Conservation (phyloP, 108 stramenopile species). For the Parietichytrium sp. region DNA sequence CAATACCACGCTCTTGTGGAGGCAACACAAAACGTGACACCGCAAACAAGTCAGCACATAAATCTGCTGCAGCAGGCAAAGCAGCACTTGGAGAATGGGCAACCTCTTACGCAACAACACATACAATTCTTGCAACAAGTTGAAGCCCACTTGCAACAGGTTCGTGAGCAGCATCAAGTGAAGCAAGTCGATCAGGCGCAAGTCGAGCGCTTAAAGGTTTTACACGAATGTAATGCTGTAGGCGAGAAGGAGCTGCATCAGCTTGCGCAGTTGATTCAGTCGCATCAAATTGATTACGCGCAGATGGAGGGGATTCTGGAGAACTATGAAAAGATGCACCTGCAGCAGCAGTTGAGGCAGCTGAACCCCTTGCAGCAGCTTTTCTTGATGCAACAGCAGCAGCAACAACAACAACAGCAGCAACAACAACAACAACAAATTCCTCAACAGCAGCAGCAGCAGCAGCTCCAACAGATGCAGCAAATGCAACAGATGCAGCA, state of each 20-base stretch:
- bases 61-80: background rate
- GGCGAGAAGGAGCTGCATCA: background rate
- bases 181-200: too few species aligned
- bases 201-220: background rate
- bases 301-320: background rate
- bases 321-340: too few species aligned
- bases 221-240: background rate
- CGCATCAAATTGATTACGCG: background rate
- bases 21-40: background rate
- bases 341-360: too few species aligned
- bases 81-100: background rate
- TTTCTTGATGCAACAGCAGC: background rate
- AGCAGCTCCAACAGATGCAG: background rate
- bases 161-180: too few species aligned
- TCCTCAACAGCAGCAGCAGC: constrained; percentile 7
- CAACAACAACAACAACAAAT: background rate
- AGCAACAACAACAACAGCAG: constrained; percentile 20
- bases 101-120: background rate
- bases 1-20: background rate
- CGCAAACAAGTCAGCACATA: background rate
- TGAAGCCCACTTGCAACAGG: too few species aligned
- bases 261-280: background rate
- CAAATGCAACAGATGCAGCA: background rate
- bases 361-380: background rate
- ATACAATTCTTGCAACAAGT: background rate